A percentile compares a stretch with the other conserved stretches of the same genome.
Evolutionary conservation across 192 early-diverging fungal species (phyloP).

Genomic region (Coemansia sp.): DNA sequence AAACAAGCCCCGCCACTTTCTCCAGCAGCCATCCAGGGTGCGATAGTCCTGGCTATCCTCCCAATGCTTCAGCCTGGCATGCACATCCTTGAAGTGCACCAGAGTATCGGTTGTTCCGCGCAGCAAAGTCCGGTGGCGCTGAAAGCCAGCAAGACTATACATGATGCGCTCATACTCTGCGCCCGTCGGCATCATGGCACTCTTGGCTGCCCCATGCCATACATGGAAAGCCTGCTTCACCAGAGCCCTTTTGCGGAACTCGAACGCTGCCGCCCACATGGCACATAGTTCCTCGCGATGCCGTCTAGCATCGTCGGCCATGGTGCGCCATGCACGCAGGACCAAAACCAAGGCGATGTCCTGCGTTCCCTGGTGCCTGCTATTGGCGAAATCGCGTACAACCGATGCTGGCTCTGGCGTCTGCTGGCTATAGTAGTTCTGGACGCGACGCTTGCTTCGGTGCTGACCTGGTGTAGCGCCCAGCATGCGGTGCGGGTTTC

Average conservation of each 20-base stretch:
- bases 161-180: conserved; percentile 7
- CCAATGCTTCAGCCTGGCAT: conserved; percentile 1
- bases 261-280: conserved; percentile 27
- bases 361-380: conserved; percentile 20
- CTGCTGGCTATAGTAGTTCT: not conserved
- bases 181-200: not conserved
- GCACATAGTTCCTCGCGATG: conserved; percentile 26
- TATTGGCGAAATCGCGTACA: conserved; percentile 20
- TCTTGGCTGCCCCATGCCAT: conserved; percentile 1
- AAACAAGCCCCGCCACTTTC: too few species aligned
- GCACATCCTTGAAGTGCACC: not conserved
- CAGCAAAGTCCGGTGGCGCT: conserved; percentile 10
- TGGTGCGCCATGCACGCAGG: conserved; percentile 26
- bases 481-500: not conserved
- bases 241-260: not conserved
- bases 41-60: not conserved
- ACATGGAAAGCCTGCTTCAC: conserved; percentile 2
- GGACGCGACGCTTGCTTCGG: too few species aligned
- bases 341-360: conserved; percentile 20
- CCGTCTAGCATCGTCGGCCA: conserved; percentile 10
- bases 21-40: too few species aligned
- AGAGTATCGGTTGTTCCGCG: not conserved
- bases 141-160: conserved; percentile 11
- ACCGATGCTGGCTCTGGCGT: not conserved
- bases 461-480: too few species aligned